Conservation (phyloP, 768 basidiomycete species). For the Rhizopogon vinicolor region DNA sequence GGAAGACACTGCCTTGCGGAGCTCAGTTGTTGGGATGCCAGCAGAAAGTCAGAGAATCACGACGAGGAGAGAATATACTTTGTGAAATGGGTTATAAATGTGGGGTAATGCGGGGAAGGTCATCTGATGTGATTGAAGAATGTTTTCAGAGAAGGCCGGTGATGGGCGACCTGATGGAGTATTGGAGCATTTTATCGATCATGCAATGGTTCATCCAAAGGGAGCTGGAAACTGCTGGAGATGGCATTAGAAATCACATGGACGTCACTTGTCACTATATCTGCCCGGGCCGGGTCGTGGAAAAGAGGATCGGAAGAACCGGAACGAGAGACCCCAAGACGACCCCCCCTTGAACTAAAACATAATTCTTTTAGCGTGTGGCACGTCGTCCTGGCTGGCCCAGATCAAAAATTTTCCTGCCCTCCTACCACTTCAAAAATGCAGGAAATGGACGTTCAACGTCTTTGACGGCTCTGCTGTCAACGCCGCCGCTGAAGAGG, state of each 20-base stretch:
- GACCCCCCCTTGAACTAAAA: not conserved
- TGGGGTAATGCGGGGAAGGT: conserved; percentile 9
- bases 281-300: not conserved
- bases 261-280: no score
- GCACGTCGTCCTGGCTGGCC: not conserved
- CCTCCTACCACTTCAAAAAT: not conserved
- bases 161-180: no score
- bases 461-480: not conserved
- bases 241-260: no score
- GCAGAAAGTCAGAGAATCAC: not conserved
- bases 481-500: not conserved
- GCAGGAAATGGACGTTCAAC: not conserved
- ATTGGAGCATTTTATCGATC: no score
- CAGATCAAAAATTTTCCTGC: not conserved
- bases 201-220: no score
- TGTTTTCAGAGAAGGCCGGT: not conserved
- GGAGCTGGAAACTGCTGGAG: no score
- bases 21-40: not conserved
- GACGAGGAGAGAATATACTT: not conserved
- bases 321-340: not conserved
- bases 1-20: no score
- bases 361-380: not conserved
- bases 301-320: not conserved
- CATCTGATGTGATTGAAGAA: not conserved
- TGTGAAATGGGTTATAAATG: not conserved